Conservation (phyloP, 2,329 filamentous ascomycete genomes). For the Fusarium annulatum region DNA sequence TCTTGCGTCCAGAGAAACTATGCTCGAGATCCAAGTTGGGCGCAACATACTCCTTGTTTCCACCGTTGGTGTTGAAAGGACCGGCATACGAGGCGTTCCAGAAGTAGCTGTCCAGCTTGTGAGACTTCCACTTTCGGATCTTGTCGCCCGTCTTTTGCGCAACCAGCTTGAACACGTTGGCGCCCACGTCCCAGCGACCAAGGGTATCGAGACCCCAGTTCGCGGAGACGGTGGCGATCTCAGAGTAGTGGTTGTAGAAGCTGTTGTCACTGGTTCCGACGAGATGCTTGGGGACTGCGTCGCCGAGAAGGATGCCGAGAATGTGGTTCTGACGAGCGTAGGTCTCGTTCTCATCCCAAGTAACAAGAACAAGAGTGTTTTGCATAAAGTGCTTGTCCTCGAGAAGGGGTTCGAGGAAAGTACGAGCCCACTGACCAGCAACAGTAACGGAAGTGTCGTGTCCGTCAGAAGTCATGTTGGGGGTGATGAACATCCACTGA, state of each 20-base stretch:
- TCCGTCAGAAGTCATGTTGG: slow-evolving; percentile 80
- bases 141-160: slow-evolving; percentile 69
- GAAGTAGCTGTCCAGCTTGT: slow-evolving; percentile 56
- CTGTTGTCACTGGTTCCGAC: slow-evolving; percentile 74
- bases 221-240: slow-evolving; percentile 72
- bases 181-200: slow-evolving; percentile 77
- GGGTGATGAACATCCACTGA: slow-evolving; percentile 78
- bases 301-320: slow-evolving; percentile 77
- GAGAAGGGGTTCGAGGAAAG: slow-evolving; percentile 77
- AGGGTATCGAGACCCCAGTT: slow-evolving; percentile 78
- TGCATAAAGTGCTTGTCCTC: slow-evolving; percentile 77
- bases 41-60: slow-evolving; percentile 51
- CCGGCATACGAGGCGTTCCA: slow-evolving; percentile 68
- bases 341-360: slow-evolving; percentile 82
- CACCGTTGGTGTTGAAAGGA: slow-evolving; percentile 53
- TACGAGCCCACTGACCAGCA: slow-evolving; percentile 74
- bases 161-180: slow-evolving; percentile 74
- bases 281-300: slow-evolving; percentile 73
- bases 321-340: slow-evolving; percentile 76
- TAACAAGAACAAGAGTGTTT: slow-evolving; percentile 79
- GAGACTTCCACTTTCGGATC: slow-evolving; percentile 52
- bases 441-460: slow-evolving; percentile 79
- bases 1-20: slow-evolving; percentile 47
- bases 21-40: slow-evolving; percentile 54
- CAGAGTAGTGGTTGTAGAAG: slow-evolving; percentile 80